phyloP scores from a whole-genome alignment of 225 moss, liverwort and hornwort genomes.

The Sphagnum contortum region DNA sequence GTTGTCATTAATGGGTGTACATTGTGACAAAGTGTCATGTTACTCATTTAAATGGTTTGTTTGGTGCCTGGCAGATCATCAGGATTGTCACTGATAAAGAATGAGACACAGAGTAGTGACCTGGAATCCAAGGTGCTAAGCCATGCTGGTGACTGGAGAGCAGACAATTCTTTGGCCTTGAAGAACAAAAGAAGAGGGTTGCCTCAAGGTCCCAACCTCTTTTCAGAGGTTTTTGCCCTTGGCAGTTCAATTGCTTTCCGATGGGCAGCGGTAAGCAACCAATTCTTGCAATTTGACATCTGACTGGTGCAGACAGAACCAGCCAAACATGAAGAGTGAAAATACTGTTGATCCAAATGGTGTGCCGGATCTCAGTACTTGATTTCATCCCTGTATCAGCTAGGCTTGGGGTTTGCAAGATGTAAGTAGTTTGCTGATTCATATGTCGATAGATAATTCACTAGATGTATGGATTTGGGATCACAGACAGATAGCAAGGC shows the following conservation, averaged over 20 bases:
- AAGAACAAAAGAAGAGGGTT: slow-evolving; percentile 8
- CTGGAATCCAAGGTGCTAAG: too few species aligned
- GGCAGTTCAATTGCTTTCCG: slow-evolving; percentile 75
- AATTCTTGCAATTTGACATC: neutral
- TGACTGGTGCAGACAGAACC: too few species aligned
- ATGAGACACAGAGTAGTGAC: slow-evolving; percentile 6
- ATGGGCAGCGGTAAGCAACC: slow-evolving; percentile 50
- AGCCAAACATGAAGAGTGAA: too few species aligned
- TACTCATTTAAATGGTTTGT: neutral
- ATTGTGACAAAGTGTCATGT: neutral
- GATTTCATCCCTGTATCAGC: too few species aligned
- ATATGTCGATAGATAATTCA: too few species aligned
- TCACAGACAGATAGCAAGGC: slow-evolving; percentile 68
- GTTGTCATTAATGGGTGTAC: neutral
- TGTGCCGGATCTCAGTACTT: too few species aligned
- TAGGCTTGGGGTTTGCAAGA: too few species aligned
- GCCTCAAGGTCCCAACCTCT: slow-evolving; percentile 26
- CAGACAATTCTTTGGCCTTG: neutral
- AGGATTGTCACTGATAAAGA: slow-evolving; percentile 5
- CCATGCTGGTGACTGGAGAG: neutral
- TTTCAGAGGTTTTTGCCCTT: slow-evolving; percentile 75
- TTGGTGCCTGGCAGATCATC: slow-evolving; percentile 2
- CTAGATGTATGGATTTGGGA: too few species aligned
- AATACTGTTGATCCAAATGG: too few species aligned
- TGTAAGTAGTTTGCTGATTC: too few species aligned